Conservation (phyloP, 176 grass and related monocot genomes). For the Oryza glumipatula region DNA sequence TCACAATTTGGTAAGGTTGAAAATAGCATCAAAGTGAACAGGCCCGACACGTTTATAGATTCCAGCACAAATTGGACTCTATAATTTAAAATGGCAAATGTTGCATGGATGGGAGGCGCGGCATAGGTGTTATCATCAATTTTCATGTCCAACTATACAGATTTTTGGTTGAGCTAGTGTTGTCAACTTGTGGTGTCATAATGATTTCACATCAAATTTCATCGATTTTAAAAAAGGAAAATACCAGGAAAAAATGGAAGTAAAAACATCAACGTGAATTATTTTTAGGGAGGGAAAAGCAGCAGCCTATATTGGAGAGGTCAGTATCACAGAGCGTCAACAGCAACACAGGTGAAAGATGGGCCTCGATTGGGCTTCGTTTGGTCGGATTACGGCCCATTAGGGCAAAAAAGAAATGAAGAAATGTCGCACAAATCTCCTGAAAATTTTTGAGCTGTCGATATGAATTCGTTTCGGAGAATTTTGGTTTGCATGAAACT, state of each 20-base stretch:
- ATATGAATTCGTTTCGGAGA: not conserved
- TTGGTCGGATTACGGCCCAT: not conserved
- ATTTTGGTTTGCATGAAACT: not conserved
- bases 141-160: not conserved
- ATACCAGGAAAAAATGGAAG: not conserved
- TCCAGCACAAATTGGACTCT: not conserved
- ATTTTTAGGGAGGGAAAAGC: not conserved
- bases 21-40: too few relatives aligned
- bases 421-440: too few relatives aligned
- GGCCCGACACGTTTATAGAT: not conserved
- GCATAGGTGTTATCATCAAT: not conserved
- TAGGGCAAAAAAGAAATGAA: too few relatives aligned
- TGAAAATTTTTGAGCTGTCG: too few relatives aligned
- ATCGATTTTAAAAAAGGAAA: not conserved
- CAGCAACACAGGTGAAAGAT: not conserved
- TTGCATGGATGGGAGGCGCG: not conserved
- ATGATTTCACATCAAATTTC: not conserved
- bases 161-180: too few relatives aligned
- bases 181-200: not conserved
- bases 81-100: not conserved
- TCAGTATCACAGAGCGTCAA: not conserved
- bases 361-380: not conserved
- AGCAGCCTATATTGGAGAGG: not conserved
- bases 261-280: not conserved
- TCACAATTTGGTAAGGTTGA: too few relatives aligned